Conservation (phyloP, 305 asterid genomes). For the Fraxinus greggii region DNA sequence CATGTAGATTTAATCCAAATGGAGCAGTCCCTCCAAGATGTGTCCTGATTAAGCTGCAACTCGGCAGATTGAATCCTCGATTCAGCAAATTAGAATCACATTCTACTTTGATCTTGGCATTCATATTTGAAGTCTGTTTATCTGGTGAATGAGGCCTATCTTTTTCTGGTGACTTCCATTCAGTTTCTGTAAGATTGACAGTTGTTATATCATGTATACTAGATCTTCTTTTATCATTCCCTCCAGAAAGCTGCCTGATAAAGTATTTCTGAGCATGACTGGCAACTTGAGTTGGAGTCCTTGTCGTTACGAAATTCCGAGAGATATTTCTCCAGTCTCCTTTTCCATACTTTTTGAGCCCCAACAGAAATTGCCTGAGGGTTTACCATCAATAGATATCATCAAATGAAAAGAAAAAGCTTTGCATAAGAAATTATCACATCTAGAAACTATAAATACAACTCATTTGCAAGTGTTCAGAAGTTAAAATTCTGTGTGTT, state of each 20-base stretch:
- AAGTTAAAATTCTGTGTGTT: background rate
- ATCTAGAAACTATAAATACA: background rate
- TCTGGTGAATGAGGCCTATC: slow-evolving; percentile 32
- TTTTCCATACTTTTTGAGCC: slow-evolving; percentile 84
- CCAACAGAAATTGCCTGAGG: slow-evolving; percentile 75
- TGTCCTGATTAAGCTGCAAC: slow-evolving; percentile 17
- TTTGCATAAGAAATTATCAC: background rate
- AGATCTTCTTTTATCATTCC: slow-evolving; percentile 83
- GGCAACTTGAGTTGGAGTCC: slow-evolving; percentile 92
- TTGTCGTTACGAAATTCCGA: slow-evolving; percentile 67
- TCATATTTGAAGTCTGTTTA: slow-evolving; percentile 32
- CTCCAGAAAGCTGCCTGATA: slow-evolving; percentile 75
- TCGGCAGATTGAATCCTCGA: slow-evolving; percentile 42
- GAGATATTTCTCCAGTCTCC: slow-evolving; percentile 95
- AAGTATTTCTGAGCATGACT: slow-evolving; percentile 93
- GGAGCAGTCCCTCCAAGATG: slow-evolving; percentile 32
- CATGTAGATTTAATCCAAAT: slow-evolving; percentile 36
- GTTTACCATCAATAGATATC: slow-evolving; percentile 24
- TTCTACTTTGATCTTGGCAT: slow-evolving; percentile 25
- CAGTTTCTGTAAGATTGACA: slow-evolving; percentile 44
- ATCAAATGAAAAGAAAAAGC: background rate
- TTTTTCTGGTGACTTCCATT: slow-evolving; percentile 41
- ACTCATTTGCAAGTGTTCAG: background rate
- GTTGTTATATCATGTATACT: slow-evolving; percentile 91
- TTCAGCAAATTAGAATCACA: slow-evolving; percentile 34